phyloP scores from a whole-genome alignment of 768 basidiomycete genomes.

The Agrocybe praecox region DNA sequence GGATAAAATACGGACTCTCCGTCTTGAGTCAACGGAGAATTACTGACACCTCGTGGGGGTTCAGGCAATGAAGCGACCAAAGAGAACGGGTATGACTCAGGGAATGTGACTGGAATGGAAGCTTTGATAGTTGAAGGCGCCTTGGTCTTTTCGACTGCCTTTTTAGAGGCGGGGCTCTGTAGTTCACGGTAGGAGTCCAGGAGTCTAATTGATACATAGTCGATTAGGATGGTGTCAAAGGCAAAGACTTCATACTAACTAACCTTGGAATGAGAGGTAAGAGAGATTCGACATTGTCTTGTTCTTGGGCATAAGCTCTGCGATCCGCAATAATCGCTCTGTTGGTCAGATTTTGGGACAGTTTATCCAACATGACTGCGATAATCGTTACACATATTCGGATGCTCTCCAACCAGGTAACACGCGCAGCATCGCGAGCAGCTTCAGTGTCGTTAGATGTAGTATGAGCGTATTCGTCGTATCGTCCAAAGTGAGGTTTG shows the following conservation, averaged over 20 bases:
- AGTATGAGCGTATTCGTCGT: conserved; percentile 76
- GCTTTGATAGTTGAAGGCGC: conserved; percentile 60
- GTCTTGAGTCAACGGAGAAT: conserved; percentile 42
- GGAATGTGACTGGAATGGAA: conserved; percentile 79
- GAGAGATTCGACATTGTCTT: conserved; percentile 89
- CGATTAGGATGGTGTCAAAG: not conserved
- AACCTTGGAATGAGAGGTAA: conserved; percentile 84
- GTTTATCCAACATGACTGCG: conserved; percentile 87
- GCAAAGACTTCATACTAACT: conserved; percentile 2
- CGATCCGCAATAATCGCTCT: conserved; percentile 65
- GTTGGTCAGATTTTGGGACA: conserved; percentile 78
- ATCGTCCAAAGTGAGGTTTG: conserved; percentile 91
- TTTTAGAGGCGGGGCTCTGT: conserved; percentile 63
- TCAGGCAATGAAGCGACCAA: conserved; percentile 71
- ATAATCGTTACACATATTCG: conserved; percentile 90
- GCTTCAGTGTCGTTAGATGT: conserved; percentile 67
- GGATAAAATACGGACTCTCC: conserved; percentile 65
- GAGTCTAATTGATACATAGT: conserved; percentile 48
- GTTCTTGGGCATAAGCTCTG: conserved; percentile 70
- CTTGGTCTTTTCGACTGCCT: conserved; percentile 69
- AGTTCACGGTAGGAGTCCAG: conserved; percentile 89
- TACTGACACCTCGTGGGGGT: conserved; percentile 42
- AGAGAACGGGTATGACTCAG: conserved; percentile 92
- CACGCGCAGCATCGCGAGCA: conserved; percentile 70
- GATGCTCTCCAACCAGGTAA: conserved; percentile 88